phyloP scores from a whole-genome alignment of 352 stramenopile genomes.

The Phytopythium mirpurense region DNA sequence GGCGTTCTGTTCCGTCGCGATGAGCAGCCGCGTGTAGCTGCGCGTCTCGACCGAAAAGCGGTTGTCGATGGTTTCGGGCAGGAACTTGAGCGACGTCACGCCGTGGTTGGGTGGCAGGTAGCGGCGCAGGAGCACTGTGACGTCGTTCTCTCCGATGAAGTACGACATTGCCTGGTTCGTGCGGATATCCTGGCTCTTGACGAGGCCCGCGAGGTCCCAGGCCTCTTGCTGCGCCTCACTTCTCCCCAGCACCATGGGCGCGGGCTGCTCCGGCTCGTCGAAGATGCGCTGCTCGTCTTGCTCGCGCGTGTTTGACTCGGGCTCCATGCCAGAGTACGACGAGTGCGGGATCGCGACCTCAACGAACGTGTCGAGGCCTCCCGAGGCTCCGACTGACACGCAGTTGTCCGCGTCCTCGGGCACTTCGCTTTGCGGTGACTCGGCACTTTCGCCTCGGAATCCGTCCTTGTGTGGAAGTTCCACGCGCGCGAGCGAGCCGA shows the following conservation, averaged over 20 bases:
- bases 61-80: conserved; percentile 83
- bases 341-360: conserved; percentile 52
- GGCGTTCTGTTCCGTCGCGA: conserved; percentile 53
- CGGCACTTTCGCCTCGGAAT: conserved; percentile 7
- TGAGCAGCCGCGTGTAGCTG: conserved; percentile 71
- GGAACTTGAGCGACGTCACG: conserved; percentile 60
- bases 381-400: conserved; percentile 26
- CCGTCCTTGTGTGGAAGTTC: conserved; percentile 10
- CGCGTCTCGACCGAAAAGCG: conserved; percentile 63
- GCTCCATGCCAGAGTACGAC: conserved; percentile 44
- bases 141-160: conserved; percentile 48
- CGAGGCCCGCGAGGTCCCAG: conserved; percentile 61
- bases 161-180: conserved; percentile 81
- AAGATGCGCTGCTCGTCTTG: conserved; percentile 48
- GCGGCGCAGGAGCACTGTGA: conserved; percentile 66
- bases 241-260: conserved; percentile 56
- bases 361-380: conserved; percentile 44
- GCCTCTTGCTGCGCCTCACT: conserved; percentile 73
- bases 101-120: conserved; percentile 74
- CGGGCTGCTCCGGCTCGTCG: conserved; percentile 44
- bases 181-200: conserved; percentile 73
- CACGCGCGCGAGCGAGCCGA: conserved; percentile 8
- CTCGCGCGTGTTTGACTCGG: conserved; percentile 30
- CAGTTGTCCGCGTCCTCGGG: conserved; percentile 44
- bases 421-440: conserved; percentile 9